Evolutionary conservation across 768 basidiomycete genomes (phyloP), one percentile per base, ranked within the genome.

Genomic region (Leucosporidium yakuticum): DNA sequence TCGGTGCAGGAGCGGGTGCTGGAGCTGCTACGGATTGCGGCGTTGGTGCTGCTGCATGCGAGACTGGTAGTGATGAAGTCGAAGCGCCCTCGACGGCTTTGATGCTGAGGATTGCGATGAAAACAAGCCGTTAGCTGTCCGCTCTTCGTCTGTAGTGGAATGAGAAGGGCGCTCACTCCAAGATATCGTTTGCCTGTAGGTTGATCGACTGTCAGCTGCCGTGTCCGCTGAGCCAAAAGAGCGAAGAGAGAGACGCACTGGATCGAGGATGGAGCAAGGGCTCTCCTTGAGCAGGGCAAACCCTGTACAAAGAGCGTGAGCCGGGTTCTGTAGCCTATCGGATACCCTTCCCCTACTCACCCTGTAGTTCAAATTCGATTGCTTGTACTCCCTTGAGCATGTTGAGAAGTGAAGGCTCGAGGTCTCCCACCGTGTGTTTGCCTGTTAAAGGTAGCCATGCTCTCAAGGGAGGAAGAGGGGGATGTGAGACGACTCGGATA

Each of bases 381-480:
- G 32, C 55, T 1, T 9, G 1, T 2, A 15, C 4, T 0, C 60
- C 68, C 0, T 21, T 12, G 8, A 69, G 55, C 56, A 67, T 64
- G 9, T 15, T 34, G 21, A 20, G 20, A 0, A 67, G 47, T 0
- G 19, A 23, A 1, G 25, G 3, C 1, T 61, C 21, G 11, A 73
- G 11, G 21, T 68, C 67, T 12, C 6, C 21, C 7, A 67, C 47
- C 5, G 62, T 62, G 19, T 32, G n/a, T 32, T 55, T 21, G 7
- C 20, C 31, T 8, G 49, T 6, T 0, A 73, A 54, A 25, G 71
- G 68, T 3, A 73, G 68, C 71, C 71, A 73, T 12, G 65, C 71
- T 14, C 56, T 31, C 1, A 73, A 12, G 0, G 61, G 63, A 15
- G 59, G 62, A 0, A 73, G 50, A 12, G 71, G 71, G 2, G 68